Conservation (phyloP, 768 basidiomycete species). For the Porpolomopsis calyptriformis region DNA sequence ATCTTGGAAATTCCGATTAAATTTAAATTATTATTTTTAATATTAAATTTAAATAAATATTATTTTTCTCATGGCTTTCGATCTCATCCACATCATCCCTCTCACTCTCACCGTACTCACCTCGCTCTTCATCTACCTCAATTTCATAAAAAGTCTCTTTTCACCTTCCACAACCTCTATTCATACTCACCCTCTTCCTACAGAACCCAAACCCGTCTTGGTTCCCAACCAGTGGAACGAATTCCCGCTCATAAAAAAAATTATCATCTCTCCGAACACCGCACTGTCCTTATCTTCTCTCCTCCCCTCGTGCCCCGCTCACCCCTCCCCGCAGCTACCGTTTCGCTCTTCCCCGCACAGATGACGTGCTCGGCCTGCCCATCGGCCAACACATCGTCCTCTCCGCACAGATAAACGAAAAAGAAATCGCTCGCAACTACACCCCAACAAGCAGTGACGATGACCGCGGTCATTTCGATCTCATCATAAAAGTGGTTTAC, state of each 20-base stretch:
- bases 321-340: constrained; percentile 57
- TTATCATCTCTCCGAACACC: constrained; percentile 85
- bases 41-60: no score
- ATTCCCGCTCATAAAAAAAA: constrained; percentile 75
- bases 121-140: neutral
- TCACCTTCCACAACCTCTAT: constrained; percentile 14
- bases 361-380: constrained; percentile 83
- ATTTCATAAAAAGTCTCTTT: constrained; percentile 12
- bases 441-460: constrained; percentile 94
- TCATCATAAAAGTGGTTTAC: constrained; percentile 79
- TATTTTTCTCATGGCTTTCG: no score
- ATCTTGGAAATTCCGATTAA: no score
- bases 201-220: constrained; percentile 62
- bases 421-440: constrained; percentile 83
- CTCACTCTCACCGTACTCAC: constrained; percentile 1
- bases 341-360: constrained; percentile 65
- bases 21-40: no score
- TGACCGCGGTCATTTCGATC: constrained; percentile 87
- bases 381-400: constrained; percentile 95
- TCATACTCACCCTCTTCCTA: constrained; percentile 3
- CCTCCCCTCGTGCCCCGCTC: neutral
- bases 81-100: constrained; percentile 14
- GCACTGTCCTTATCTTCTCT: constrained; percentile 50
- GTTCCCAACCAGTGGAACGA: constrained; percentile 70
- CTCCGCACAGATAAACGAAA: constrained; percentile 83